A percentile compares a stretch with the other conserved stretches of the same genome.
Evolutionary conservation across 495 filamentous ascomycete species (phyloP).

Genomic region (Podospora pseudoanserina): DNA sequence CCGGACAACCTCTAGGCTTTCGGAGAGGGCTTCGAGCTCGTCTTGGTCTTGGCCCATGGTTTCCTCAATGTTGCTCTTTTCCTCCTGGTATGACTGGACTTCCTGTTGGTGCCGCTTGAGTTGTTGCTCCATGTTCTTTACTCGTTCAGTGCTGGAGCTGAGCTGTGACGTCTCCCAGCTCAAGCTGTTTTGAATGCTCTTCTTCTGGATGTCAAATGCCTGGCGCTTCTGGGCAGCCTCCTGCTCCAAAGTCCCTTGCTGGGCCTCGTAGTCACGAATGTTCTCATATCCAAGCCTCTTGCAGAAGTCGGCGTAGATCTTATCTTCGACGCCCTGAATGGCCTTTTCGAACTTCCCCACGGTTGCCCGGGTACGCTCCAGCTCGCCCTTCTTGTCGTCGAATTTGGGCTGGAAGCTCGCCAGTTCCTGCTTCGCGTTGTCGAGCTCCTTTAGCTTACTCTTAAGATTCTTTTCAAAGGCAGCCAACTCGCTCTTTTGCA

Average conservation of each 20-base stretch:
- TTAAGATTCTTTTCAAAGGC: constrained; percentile 80
- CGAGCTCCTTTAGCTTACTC: constrained; percentile 80
- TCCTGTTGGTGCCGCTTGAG: constrained; percentile 61
- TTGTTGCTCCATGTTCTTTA: constrained; percentile 62
- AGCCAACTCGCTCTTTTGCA: constrained; percentile 69
- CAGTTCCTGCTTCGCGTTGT: constrained; percentile 66
- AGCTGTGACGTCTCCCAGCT: constrained; percentile 72
- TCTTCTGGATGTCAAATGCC: constrained; percentile 80
- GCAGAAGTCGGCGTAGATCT: constrained; percentile 85
- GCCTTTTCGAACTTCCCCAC: constrained; percentile 68
- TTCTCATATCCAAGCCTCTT: constrained; percentile 78
- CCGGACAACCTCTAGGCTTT: constrained; percentile 65
- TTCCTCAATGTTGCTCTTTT: constrained; percentile 71
- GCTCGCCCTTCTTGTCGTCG: constrained; percentile 60
- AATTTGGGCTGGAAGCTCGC: constrained; percentile 74
- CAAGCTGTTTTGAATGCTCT: constrained; percentile 71
- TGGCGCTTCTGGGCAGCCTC: constrained; percentile 82
- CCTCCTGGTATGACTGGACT: constrained; percentile 63
- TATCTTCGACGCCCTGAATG: constrained; percentile 82
- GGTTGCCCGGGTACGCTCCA: constrained; percentile 61
- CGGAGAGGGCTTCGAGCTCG: constrained; percentile 70
- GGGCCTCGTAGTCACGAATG: constrained; percentile 88
- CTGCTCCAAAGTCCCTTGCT: constrained; percentile 86
- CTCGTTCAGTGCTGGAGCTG: constrained; percentile 62
- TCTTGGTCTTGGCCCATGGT: constrained; percentile 67